phyloP scores from a whole-genome alignment of 164 flowering plant genomes.

The Saururus chinensis region DNA sequence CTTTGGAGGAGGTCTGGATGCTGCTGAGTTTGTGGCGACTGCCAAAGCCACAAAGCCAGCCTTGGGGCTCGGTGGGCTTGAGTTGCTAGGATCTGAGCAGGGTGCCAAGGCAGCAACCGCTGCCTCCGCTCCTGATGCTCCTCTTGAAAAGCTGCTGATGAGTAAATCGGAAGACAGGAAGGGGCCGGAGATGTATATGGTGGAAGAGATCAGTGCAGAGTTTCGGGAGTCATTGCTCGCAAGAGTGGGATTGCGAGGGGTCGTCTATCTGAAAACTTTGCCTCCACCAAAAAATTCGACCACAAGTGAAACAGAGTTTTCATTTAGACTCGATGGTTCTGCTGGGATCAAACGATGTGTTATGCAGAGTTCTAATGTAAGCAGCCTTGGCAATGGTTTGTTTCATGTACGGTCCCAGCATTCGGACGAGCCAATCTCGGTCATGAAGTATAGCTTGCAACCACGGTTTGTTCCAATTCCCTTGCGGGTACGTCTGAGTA shows the following conservation, averaged over 20 bases:
- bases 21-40: conserved; percentile 76
- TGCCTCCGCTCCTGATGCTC: conserved; percentile 28
- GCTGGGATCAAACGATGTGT: conserved; percentile 65
- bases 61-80: conserved; percentile 73
- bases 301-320: conserved; percentile 85
- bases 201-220: conserved; percentile 73
- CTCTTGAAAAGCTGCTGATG: conserved; percentile 70
- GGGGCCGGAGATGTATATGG: conserved; percentile 82
- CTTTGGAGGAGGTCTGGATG: conserved; percentile 97
- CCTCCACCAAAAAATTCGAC: conserved; percentile 57
- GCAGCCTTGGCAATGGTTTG: conserved; percentile 82
- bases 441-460: conserved; percentile 72
- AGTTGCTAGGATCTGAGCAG: conserved; percentile 47
- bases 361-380: conserved; percentile 60
- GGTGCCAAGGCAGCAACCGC: conserved; percentile 15
- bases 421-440: conserved; percentile 59
- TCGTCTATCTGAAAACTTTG: conserved; percentile 61
- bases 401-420: conserved; percentile 76
- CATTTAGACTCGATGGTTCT: conserved; percentile 70
- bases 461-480: conserved; percentile 83
- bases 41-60: conserved; percentile 36
- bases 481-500: conserved; percentile 68
- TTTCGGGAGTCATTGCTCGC: conserved; percentile 88
- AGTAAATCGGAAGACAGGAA: conserved; percentile 66
- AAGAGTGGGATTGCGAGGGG: conserved; percentile 75